Evolutionary conservation across 2,329 filamentous ascomycete genomes (phyloP), one percentile per base, ranked within the genome.

Genomic region (Elsinoe perseae): DNA sequence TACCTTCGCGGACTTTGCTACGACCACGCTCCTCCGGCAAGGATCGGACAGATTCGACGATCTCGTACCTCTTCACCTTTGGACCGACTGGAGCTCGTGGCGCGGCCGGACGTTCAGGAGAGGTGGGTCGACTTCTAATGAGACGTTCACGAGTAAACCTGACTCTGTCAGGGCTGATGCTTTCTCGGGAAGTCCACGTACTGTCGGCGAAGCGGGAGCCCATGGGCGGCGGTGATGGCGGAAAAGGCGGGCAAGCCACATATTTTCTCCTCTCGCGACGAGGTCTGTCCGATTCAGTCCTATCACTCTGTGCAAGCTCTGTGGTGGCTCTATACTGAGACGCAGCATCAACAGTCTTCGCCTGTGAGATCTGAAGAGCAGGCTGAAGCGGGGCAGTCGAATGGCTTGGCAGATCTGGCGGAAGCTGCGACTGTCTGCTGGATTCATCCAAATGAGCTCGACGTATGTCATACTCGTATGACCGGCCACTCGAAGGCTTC

Each of bases 1-100:
- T 36, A n/a, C 52, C 52, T 2, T 54, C 52, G n/a, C 53, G 40
- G 9, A 46, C 18, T 30, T 44, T 42, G 2, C 40, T 16, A 16
- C 53, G 53, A 10, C 53, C 53, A 18, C 53, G 38, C 20, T 56
- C 53, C n/a, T 56, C 53, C 21, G 53, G 53, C 10, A 56, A 12
- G 9, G 53, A 48, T 8, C 53, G 53, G 18, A 44, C 38, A 7
- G 38, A 42, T 25, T 56, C 42, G 9, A 46, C 36, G 23, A 44
- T 48, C 21, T 56, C 53, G 25, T 56, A 56, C 5, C 42, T 40
- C 30, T 44, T 56, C 40, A 48, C 42, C n/a, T 44, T 44, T 5
- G 53, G 40, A 21, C 27, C 16, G 25, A 16, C 21, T 12, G 53
- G 53, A 8, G 16, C 21, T 28, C 30, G 14, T 16, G 42, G 38